Percentiles rank a stretch among this genome's conserved stretches.
These are phyloP conservation scores for Selenicereus undatus DNA, from an alignment of 148 eudicot species.

Conservation along the genomic window DNA sequence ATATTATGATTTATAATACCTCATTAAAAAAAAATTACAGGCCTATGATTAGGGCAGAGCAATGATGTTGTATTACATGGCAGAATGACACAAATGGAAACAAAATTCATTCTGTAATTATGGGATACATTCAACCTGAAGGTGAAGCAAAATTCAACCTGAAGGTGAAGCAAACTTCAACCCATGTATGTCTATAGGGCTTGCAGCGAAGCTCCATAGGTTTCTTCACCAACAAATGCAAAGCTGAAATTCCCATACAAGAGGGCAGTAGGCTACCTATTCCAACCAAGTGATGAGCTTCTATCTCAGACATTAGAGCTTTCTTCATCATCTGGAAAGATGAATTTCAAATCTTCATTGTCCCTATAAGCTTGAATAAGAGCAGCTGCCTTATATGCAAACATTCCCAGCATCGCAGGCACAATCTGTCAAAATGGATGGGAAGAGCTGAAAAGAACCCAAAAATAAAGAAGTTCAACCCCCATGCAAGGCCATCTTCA, in stretches of 20 bases:
- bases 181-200: background rate
- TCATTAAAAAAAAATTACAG: too few species aligned
- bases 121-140: too few species aligned
- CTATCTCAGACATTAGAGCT: conserved; percentile 23
- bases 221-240: background rate
- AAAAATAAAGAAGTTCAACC: background rate
- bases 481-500: background rate
- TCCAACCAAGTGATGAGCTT: background rate
- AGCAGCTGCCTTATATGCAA: conserved; percentile 95
- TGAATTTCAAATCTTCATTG: conserved; percentile 72
- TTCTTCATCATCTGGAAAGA: conserved; percentile 59
- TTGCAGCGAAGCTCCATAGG: background rate
- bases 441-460: background rate
- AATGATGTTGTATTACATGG: too few species aligned
- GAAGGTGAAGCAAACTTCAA: background rate
- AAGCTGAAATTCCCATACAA: background rate
- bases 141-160: too few species aligned
- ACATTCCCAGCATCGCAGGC: conserved; percentile 88
- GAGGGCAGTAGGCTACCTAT: background rate
- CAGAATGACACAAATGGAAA: too few species aligned
- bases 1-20: too few species aligned
- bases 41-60: too few species aligned
- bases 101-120: too few species aligned
- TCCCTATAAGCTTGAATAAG: conserved; percentile 94
- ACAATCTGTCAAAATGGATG: conserved; percentile 43